Evolutionary conservation across 2,329 filamentous ascomycete species (phyloP).

Genomic region (Colletotrichum sp.): DNA sequence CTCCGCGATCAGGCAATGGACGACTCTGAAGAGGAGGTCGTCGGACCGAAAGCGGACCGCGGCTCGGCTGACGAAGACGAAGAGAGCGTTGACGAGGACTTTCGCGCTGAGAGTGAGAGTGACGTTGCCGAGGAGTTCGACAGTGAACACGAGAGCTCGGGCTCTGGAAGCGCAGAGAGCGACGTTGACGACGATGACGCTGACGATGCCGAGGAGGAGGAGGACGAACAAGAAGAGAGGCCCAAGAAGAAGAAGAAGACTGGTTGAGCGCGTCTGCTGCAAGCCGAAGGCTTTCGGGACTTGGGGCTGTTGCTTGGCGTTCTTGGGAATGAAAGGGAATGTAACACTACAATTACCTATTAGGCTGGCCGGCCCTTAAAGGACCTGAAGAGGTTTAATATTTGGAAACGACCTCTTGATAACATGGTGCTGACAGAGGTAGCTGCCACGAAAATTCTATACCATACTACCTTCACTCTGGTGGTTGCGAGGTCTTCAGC

Average conservation of each 20-base stretch:
- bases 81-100: conserved; percentile 95
- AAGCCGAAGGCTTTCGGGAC: not conserved
- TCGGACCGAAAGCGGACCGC: conserved; percentile 71
- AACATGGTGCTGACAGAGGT: not conserved
- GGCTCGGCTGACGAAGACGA: conserved; percentile 96
- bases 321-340: not conserved
- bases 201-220: conserved; percentile 46
- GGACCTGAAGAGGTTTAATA: not conserved
- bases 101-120: conserved; percentile 88
- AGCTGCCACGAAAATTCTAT: not conserved
- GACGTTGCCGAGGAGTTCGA: conserved; percentile 98
- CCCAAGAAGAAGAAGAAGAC: conserved; percentile 58
- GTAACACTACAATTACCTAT: conserved; percentile 7
- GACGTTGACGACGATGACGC: conserved; percentile 59
- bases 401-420: not conserved
- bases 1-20: conserved; percentile 84
- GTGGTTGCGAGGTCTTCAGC: not conserved
- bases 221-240: conserved; percentile 45
- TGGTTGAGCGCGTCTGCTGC: not conserved
- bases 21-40: conserved; percentile 83
- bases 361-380: not conserved
- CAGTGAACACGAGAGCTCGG: conserved; percentile 86
- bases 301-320: not conserved
- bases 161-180: conserved; percentile 66
- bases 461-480: not conserved